Percentiles rank a stretch among this genome's conserved stretches.
Conservation (phyloP, 768 basidiomycete genomes). For the Russula brevipes region DNA sequence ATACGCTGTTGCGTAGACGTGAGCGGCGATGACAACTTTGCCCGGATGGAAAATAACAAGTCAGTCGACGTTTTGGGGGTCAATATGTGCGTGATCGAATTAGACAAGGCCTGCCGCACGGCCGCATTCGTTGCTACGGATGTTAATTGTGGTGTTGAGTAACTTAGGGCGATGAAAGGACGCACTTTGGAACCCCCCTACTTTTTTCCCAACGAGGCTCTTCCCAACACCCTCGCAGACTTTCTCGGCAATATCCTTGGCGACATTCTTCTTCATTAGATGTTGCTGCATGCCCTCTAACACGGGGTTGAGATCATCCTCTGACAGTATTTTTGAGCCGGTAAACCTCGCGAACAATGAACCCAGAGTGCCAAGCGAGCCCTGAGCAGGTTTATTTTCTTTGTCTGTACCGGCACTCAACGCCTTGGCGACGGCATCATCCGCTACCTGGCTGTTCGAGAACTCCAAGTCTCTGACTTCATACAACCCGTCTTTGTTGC, state of each 20-base stretch:
- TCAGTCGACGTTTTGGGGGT: slow-evolving; percentile 99
- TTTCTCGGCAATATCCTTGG: slow-evolving; percentile 90
- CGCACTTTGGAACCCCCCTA: slow-evolving; percentile 85
- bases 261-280: slow-evolving; percentile 98
- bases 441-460: slow-evolving; percentile 38
- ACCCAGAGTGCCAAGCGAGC: slow-evolving; percentile 60
- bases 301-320: slow-evolving; percentile 81
- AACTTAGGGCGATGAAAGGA: slow-evolving; percentile 16
- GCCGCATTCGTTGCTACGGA: slow-evolving; percentile 72
- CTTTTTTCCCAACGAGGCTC: slow-evolving; percentile 82
- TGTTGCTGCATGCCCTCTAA: slow-evolving; percentile 95
- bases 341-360: slow-evolving; percentile 82
- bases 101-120: slow-evolving; percentile 77
- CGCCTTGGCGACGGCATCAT: slow-evolving; percentile 55
- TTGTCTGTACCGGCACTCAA: slow-evolving; percentile 41
- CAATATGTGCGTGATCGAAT: slow-evolving; percentile 84
- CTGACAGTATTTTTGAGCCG: slow-evolving; percentile 75
- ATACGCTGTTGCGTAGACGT: slow-evolving; percentile 70
- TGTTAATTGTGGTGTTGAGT: slow-evolving; percentile 11
- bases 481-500: slow-evolving; percentile 67
- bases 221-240: slow-evolving; percentile 94
- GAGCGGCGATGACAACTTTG: slow-evolving; percentile 71
- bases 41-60: slow-evolving; percentile 85
- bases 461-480: slow-evolving; percentile 87
- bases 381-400: slow-evolving; percentile 31